Evolutionary conservation across 768 basidiomycete genomes (phyloP).

Genomic region (Russula ochroleuca): DNA sequence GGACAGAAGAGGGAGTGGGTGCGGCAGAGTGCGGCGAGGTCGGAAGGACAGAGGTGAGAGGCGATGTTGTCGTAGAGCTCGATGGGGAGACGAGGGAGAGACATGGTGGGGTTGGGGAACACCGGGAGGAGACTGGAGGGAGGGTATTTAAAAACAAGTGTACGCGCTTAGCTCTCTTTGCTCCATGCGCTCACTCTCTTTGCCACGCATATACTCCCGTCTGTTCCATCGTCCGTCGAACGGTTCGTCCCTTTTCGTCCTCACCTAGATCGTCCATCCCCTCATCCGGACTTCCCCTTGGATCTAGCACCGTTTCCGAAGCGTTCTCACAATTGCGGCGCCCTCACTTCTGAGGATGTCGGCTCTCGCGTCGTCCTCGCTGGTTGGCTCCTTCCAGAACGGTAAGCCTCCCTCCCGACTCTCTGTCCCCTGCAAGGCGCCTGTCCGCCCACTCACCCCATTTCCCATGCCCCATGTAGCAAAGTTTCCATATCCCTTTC

Average conservation of each 20-base stretch:
- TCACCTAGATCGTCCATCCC: not conserved
- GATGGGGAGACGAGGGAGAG: conserved; percentile 46
- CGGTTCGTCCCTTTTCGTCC: not conserved
- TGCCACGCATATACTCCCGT: not conserved
- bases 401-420: conserved; percentile 44
- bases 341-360: conserved; percentile 26
- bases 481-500: conserved; percentile 65
- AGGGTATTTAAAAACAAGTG: not conserved
- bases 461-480: conserved; percentile 42
- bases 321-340: conserved; percentile 32
- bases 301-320: conserved; percentile 30
- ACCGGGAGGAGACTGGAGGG: not conserved
- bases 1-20: conserved; percentile 41
- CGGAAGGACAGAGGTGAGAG: conserved; percentile 29
- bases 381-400: conserved; percentile 79
- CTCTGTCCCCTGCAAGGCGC: not conserved
- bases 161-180: not conserved
- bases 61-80: conserved; percentile 60
- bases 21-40: conserved; percentile 50
- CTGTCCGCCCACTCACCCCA: conserved; percentile 24
- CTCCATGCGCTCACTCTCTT: not conserved
- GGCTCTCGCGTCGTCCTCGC: conserved; percentile 55
- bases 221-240: not conserved
- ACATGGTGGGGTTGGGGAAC: conserved; percentile 36
- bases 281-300: conserved; percentile 18